Percentiles rank a stretch among this genome's conserved stretches.
These are phyloP conservation scores for Aspergillus costaricaensis DNA, from an alignment of 2,329 filamentous ascomycete species.

Conservation along the genomic window DNA sequence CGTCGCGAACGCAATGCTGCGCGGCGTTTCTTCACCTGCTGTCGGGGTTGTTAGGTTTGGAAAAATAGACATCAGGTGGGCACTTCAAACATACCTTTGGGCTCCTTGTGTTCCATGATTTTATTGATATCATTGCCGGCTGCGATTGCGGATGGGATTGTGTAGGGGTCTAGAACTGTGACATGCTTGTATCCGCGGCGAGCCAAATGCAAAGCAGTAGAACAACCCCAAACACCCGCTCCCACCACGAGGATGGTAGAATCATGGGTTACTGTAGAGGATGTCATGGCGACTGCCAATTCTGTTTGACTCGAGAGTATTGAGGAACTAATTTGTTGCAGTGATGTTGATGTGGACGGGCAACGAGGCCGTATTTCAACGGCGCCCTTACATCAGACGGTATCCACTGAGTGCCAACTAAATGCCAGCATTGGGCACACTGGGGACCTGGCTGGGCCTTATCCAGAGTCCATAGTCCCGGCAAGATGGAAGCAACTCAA, in stretches of 20 bases:
- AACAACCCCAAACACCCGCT: constrained; percentile 55
- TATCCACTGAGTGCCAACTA: neutral
- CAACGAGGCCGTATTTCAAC: constrained; percentile 8
- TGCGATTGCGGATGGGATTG: constrained; percentile 50
- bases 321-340: neutral
- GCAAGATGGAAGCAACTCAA: neutral
- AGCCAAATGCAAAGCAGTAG: constrained; percentile 55
- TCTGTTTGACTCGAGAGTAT: too few species aligned
- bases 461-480: neutral
- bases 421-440: neutral
- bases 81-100: constrained; percentile 31
- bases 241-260: constrained; percentile 48
- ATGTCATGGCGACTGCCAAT: neutral
- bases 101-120: constrained; percentile 44
- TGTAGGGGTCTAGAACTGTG: constrained; percentile 51
- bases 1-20: constrained; percentile 26
- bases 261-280: constrained; percentile 7
- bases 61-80: neutral
- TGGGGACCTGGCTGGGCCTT: neutral
- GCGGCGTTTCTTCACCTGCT: constrained; percentile 21
- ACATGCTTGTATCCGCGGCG: constrained; percentile 53
- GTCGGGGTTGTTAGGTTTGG: constrained; percentile 1
- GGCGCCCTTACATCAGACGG: neutral
- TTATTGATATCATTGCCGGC: constrained; percentile 57
- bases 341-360: neutral